Conservation (phyloP, 2,329 filamentous ascomycete species). For the Neonectria ditissima region DNA sequence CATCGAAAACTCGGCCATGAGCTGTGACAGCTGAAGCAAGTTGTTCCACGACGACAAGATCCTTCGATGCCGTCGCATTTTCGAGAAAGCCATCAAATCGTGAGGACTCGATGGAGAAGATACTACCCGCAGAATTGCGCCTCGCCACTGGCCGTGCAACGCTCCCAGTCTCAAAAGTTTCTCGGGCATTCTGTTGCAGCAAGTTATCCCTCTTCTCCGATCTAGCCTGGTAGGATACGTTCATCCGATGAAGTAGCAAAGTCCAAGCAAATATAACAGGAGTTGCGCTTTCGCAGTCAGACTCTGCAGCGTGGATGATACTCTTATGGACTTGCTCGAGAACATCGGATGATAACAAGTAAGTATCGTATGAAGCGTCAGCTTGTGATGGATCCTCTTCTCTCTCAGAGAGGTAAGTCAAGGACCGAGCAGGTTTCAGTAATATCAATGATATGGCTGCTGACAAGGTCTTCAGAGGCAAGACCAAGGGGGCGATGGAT, state of each 20-base stretch:
- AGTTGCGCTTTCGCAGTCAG: constrained; percentile 71
- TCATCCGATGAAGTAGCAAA: constrained; percentile 77
- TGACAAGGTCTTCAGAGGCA: constrained; percentile 76
- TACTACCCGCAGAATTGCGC: constrained; percentile 71
- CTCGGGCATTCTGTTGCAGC: constrained; percentile 69
- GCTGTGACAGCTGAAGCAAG: constrained; percentile 63
- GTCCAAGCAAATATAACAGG: constrained; percentile 87
- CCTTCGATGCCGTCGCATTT: constrained; percentile 62
- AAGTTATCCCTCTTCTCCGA: constrained; percentile 70
- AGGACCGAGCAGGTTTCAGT: constrained; percentile 72
- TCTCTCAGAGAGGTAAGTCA: constrained; percentile 55
- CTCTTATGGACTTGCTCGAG: constrained; percentile 79
- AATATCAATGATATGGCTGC: constrained; percentile 78
- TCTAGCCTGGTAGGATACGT: constrained; percentile 70
- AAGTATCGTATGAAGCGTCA: constrained; percentile 62
- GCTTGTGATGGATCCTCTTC: constrained; percentile 52
- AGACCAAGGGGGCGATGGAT: constrained; percentile 62
- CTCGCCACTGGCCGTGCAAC: constrained; percentile 56
- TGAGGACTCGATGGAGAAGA: constrained; percentile 71
- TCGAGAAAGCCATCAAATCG: constrained; percentile 70
- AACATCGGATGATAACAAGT: constrained; percentile 76
- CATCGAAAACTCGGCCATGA: constrained; percentile 64
- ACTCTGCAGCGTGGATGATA: constrained; percentile 70
- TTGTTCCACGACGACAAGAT: constrained; percentile 62
- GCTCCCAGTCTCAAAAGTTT: constrained; percentile 65